phyloP scores from a whole-genome alignment of 306 rosid species.

The Abrus pulchellus region DNA sequence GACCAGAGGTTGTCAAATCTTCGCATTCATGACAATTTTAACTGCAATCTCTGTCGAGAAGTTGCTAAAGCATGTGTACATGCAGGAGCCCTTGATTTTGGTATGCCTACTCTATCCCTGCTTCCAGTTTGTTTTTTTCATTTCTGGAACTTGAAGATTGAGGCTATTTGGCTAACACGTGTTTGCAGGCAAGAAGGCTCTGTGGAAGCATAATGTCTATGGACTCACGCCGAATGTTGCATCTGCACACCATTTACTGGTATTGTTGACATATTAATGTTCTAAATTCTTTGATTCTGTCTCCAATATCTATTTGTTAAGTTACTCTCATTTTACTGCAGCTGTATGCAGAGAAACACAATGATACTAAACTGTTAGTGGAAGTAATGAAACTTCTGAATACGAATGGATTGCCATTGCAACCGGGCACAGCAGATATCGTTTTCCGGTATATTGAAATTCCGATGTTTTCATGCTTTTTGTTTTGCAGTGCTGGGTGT shows the following conservation, averaged over 20 bases:
- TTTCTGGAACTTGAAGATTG: slow-evolving; percentile 1
- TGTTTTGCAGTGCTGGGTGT: slow-evolving; percentile 27
- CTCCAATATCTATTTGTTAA: slow-evolving; percentile 40
- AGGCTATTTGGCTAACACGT: slow-evolving; percentile 37
- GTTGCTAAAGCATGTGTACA: slow-evolving; percentile 83
- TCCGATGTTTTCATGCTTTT: slow-evolving; percentile 34
- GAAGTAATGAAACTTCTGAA: slow-evolving; percentile 81
- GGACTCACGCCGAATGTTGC: slow-evolving; percentile 80
- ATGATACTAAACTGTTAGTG: slow-evolving; percentile 72
- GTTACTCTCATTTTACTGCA: slow-evolving; percentile 51
- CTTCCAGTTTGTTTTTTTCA: slow-evolving; percentile 7
- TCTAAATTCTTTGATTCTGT: slow-evolving; percentile 35
- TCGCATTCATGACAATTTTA: slow-evolving; percentile 77
- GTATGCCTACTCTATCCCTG: slow-evolving; percentile 53
- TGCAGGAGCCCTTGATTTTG: slow-evolving; percentile 79
- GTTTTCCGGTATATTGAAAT: slow-evolving; percentile 74
- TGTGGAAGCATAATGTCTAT: slow-evolving; percentile 88
- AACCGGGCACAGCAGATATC: slow-evolving; percentile 96
- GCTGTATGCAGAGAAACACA: slow-evolving; percentile 74
- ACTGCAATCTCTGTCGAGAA: slow-evolving; percentile 83
- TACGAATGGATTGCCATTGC: slow-evolving; percentile 81
- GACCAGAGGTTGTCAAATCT: slow-evolving; percentile 91
- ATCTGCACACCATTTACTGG: slow-evolving; percentile 90
- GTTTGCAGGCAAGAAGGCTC: slow-evolving; percentile 78
- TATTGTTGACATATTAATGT: slow-evolving; percentile 49